phyloP scores from a whole-genome alignment of 2,329 filamentous ascomycete genomes.

The Fusarium xyrophilum region DNA sequence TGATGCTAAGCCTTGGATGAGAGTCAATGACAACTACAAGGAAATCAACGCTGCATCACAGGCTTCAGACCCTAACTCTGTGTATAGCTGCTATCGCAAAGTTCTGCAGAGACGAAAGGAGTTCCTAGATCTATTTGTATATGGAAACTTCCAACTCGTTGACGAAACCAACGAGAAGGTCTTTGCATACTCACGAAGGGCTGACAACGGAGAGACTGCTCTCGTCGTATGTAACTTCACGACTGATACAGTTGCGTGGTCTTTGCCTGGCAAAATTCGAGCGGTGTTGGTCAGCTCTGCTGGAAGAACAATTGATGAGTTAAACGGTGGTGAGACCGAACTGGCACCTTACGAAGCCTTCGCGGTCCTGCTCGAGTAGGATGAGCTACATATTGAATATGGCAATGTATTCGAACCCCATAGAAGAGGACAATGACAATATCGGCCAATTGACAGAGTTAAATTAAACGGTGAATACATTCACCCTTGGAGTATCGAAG shows the following conservation, averaged over 20 bases:
- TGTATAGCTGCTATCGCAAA: slow-evolving; percentile 67
- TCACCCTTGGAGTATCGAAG: background rate
- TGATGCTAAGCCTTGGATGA: slow-evolving; percentile 70
- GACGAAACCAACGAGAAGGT: slow-evolving; percentile 48
- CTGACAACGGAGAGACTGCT: slow-evolving; percentile 43
- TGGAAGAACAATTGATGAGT: slow-evolving; percentile 41
- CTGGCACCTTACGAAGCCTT: slow-evolving; percentile 50
- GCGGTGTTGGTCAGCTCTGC: slow-evolving; percentile 48
- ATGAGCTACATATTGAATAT: background rate
- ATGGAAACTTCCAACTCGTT: slow-evolving; percentile 60
- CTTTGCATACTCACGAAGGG: slow-evolving; percentile 49
- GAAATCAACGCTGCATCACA: slow-evolving; percentile 69
- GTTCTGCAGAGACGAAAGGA: slow-evolving; percentile 67
- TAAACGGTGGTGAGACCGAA: slow-evolving; percentile 39
- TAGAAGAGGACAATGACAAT: background rate
- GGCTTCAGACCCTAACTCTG: slow-evolving; percentile 54
- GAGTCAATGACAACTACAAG: slow-evolving; percentile 67
- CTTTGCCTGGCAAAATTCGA: slow-evolving; percentile 36
- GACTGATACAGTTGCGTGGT: slow-evolving; percentile 44
- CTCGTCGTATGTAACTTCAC: slow-evolving; percentile 52
- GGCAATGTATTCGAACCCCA: slow-evolving; percentile 45
- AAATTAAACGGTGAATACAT: background rate
- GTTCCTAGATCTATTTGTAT: slow-evolving; percentile 69
- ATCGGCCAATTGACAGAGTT: background rate
- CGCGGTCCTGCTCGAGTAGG: slow-evolving; percentile 43